Percentiles rank a stretch among this genome's conserved stretches.
phyloP scores from a whole-genome alignment of 2,329 filamentous ascomycete genomes.

The Ophiocordyceps australis region DNA sequence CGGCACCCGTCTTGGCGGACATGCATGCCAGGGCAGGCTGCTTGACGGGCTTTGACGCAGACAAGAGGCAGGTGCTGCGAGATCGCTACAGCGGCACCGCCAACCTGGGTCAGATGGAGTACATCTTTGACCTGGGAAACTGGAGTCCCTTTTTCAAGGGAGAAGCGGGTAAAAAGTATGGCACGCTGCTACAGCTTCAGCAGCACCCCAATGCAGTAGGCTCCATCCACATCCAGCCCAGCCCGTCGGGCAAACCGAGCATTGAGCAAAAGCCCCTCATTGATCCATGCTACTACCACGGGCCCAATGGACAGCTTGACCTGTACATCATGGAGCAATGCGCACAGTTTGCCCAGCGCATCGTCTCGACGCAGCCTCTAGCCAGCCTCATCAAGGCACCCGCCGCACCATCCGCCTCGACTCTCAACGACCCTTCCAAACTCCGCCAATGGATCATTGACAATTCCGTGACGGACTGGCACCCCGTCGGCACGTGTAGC shows the following conservation, averaged over 20 bases:
- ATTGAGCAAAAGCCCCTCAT: constrained; percentile 15
- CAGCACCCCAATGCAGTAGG: constrained; percentile 32
- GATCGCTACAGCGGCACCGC: constrained; percentile 13
- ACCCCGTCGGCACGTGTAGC: constrained; percentile 19
- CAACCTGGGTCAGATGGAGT: constrained; percentile 26
- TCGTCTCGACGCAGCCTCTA: constrained; percentile 17
- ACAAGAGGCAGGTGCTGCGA: constrained; percentile 11
- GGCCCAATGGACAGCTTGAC: constrained; percentile 19
- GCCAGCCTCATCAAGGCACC: constrained; percentile 15
- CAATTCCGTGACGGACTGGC: constrained; percentile 15
- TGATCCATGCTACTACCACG: constrained; percentile 22
- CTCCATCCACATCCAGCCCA: constrained; percentile 22
- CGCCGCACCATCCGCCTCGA: constrained; percentile 7
- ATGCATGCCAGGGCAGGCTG: constrained; percentile 6
- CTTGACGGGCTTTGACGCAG: constrained; percentile 5
- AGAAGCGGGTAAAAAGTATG: constrained; percentile 21
- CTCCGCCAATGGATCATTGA: constrained; percentile 10
- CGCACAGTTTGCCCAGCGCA: constrained; percentile 18
- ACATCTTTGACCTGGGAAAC: constrained; percentile 27
- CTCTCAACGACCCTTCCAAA: constrained; percentile 3
- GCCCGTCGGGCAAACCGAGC: constrained; percentile 1
- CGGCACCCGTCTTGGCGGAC: constrained; percentile 6
- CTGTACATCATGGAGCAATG: constrained; percentile 21
- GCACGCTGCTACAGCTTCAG: constrained; percentile 27
- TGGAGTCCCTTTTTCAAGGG: constrained; percentile 19